These are phyloP conservation scores for Trichoderma pleuroti DNA, from an alignment of 2,329 filamentous ascomycete genomes.

Conservation along the genomic window DNA sequence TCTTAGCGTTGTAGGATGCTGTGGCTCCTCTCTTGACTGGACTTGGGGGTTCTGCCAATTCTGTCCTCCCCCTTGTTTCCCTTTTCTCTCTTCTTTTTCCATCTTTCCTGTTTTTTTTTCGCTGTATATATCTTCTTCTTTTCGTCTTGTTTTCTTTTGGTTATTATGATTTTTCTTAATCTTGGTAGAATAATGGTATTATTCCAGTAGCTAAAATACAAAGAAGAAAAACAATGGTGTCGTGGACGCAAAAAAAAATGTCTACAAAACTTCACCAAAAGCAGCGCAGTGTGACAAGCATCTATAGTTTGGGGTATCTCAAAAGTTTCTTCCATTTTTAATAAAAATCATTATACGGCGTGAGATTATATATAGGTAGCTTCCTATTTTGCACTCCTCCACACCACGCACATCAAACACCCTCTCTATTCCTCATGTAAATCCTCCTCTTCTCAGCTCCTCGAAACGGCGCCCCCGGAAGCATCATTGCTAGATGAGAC, in stretches of 20 bases:
- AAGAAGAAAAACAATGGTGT: not conserved
- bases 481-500: not conserved
- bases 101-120: not conserved
- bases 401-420: not conserved
- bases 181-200: not conserved
- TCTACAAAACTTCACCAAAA: not conserved
- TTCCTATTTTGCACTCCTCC: not conserved
- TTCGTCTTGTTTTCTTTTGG: not conserved
- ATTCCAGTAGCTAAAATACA: not conserved
- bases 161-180: constrained; percentile 8
- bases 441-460: not conserved
- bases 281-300: not conserved
- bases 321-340: not conserved
- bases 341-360: constrained; percentile 1
- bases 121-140: constrained; percentile 5
- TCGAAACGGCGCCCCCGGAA: not conserved
- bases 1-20: not conserved
- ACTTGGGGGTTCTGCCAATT: not conserved
- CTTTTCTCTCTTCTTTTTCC: not conserved
- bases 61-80: not conserved
- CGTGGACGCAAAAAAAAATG: not conserved
- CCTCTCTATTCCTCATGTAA: not conserved
- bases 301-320: constrained; percentile 5
- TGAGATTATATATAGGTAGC: not conserved
- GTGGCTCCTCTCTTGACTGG: not conserved